phyloP scores from a whole-genome alignment of 164 flowering plant genomes.

The Liquidambar formosana region DNA sequence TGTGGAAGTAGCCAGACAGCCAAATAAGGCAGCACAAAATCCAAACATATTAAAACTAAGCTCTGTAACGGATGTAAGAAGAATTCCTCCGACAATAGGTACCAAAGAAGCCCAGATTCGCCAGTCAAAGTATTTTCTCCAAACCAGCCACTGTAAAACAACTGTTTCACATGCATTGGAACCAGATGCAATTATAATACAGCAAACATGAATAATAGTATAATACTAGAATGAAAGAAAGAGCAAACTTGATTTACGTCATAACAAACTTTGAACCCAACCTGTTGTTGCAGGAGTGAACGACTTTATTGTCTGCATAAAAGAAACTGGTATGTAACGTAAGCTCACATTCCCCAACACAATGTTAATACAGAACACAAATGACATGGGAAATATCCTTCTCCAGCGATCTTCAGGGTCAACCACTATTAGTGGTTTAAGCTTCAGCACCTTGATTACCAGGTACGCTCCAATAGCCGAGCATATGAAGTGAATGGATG shows the following conservation, averaged over 20 bases:
- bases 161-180: conserved; percentile 44
- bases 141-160: conserved; percentile 91
- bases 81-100: conserved; percentile 97
- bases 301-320: conserved; percentile 98
- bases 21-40: conserved; percentile 90
- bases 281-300: conserved; percentile 99
- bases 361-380: conserved; percentile 93
- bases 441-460: conserved; percentile 79
- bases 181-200: conserved; percentile 8
- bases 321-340: conserved; percentile 94
- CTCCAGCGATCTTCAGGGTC: conserved; percentile 97
- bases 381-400: conserved; percentile 98
- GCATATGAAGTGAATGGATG: conserved; percentile 93
- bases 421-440: conserved; percentile 84
- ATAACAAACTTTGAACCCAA: conserved; percentile 21
- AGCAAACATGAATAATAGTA: neutral
- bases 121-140: conserved; percentile 90
- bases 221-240: neutral
- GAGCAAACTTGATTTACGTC: neutral
- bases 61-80: conserved; percentile 90
- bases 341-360: conserved; percentile 96
- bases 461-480: conserved; percentile 86
- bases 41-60: conserved; percentile 90
- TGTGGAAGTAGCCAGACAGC: conserved; percentile 95
- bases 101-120: conserved; percentile 89